Evolutionary conservation across 805 yeast species (phyloP), one percentile per base, ranked within the genome.

Genomic region (Yarrowia keelungensis): DNA sequence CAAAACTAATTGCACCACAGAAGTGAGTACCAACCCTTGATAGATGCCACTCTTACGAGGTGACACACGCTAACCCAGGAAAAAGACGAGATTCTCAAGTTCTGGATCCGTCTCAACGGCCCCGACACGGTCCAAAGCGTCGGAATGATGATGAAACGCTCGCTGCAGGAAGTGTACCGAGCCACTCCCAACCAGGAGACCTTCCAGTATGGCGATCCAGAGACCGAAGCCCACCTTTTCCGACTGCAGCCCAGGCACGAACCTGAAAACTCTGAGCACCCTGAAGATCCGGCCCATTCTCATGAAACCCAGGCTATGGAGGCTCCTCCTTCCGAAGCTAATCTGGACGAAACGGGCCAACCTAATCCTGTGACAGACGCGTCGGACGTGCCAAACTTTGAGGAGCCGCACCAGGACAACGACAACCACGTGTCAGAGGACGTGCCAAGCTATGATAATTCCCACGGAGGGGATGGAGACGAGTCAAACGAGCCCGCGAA

Each of bases 21-120:
- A 59, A 35, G 65, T 59, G 35, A 32, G 32, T 43, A 59, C 35
- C 41, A 42, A 15, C 50, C 62, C 62, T 42, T 56, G 49, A 15
- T 39, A 14, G 43, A 22, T 14, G 10, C 46, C 19, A n/a, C 19
- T 26, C 32, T 5, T 26, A 26, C 32, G 32, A 41, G 19, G 32
- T 26, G 32, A 26, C 32, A 11, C n/a, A 35, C 12, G 16, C 65
- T 59, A 59, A 59, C 64, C 19, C 45, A 59, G 65, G 65, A 59
- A 45, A 59, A 59, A 35, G 65, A 59, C 46, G 65, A 59, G 65
- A 45, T 59, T 19, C 65, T 59, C 65, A 59, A 59, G 51, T 59
- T 59, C 65, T 59, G 65, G 65, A 59, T 59, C 38, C 19, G 51
- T 3, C 43, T 59, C 16, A 43, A 59, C 42, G 65, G 65, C 5